Conservation (phyloP, 2,329 filamentous ascomycete genomes). For the Aspergillus proliferans region DNA sequence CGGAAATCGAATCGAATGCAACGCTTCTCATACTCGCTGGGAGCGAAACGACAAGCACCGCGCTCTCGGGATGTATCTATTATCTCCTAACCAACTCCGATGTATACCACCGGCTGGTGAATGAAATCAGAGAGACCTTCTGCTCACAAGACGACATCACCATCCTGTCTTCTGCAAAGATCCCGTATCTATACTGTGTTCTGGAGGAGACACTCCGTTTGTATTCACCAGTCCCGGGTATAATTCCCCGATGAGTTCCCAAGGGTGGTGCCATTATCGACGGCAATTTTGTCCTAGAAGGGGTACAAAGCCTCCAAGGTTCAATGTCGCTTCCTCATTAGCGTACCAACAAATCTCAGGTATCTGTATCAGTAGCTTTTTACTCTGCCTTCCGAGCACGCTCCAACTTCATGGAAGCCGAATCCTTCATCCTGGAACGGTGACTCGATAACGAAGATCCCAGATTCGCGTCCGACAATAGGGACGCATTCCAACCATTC, state of each 20-base stretch:
- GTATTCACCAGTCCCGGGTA: slow-evolving; percentile 37
- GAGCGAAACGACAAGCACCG: slow-evolving; percentile 41
- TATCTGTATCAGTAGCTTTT: background rate
- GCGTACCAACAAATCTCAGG: background rate
- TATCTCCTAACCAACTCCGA: slow-evolving; percentile 24
- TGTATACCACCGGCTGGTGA: slow-evolving; percentile 5
- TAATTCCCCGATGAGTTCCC: slow-evolving; percentile 29
- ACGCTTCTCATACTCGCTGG: slow-evolving; percentile 38
- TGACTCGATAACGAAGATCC: slow-evolving; percentile 2
- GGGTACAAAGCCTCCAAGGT: slow-evolving; percentile 8
- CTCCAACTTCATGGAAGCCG: slow-evolving; percentile 7
- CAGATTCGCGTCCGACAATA: slow-evolving; percentile 1
- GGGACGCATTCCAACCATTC: slow-evolving; percentile 7
- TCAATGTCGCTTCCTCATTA: background rate
- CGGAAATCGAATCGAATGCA: slow-evolving; percentile 36
- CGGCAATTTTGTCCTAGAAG: slow-evolving; percentile 29
- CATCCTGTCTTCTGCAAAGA: slow-evolving; percentile 20
- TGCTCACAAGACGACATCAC: slow-evolving; percentile 26
- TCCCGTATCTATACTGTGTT: slow-evolving; percentile 34
- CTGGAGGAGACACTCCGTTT: slow-evolving; percentile 38
- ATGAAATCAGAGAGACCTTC: slow-evolving; percentile 15
- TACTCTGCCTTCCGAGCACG: slow-evolving; percentile 3
- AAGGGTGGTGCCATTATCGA: slow-evolving; percentile 30
- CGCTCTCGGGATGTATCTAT: slow-evolving; percentile 34
- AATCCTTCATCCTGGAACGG: slow-evolving; percentile 9